A percentile compares a stretch with the other conserved stretches of the same genome.
phyloP scores from a whole-genome alignment of 2,329 filamentous ascomycete genomes.

The Tolypocladium pustulatum region DNA sequence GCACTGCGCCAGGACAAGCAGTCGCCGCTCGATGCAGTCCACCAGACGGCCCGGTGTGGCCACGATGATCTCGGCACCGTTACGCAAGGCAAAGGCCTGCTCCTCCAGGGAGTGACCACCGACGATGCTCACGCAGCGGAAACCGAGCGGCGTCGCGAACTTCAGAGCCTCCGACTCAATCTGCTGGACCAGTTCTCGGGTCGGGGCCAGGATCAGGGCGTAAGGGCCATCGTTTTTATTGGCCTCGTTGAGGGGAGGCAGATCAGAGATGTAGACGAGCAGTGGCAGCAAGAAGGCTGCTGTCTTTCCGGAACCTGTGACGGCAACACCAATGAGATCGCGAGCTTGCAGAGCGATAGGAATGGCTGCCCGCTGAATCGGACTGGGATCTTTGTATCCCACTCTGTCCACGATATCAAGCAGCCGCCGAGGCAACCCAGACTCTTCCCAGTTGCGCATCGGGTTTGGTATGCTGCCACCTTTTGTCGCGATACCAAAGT shows the following conservation, averaged over 20 bases:
- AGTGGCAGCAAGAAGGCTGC: conserved; percentile 88
- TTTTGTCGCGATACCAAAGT: conserved; percentile 94
- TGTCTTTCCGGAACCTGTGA: conserved; percentile 97
- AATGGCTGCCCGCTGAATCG: conserved; percentile 89
- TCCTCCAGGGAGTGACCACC: conserved; percentile 93
- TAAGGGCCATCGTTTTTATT: conserved; percentile 95
- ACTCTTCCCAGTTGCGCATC: conserved; percentile 91
- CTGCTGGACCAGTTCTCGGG: conserved; percentile 93
- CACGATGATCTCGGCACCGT: conserved; percentile 95
- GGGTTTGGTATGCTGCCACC: conserved; percentile 87
- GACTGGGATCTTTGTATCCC: conserved; percentile 83
- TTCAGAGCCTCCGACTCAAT: conserved; percentile 92
- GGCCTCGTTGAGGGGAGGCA: conserved; percentile 72
- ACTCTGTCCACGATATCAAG: conserved; percentile 74
- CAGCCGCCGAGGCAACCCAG: conserved; percentile 63
- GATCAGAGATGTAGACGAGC: conserved; percentile 85
- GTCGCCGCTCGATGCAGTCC: conserved; percentile 88
- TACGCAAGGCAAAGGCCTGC: conserved; percentile 78
- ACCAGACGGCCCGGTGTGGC: conserved; percentile 96
- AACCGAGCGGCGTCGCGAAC: conserved; percentile 82
- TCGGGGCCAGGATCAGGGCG: conserved; percentile 92
- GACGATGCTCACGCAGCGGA: conserved; percentile 94
- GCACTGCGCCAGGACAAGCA: conserved; percentile 89
- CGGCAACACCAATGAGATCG: conserved; percentile 95
- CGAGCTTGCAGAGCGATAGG: conserved; percentile 86